A percentile compares a stretch with the other conserved stretches of the same genome.
Conservation (phyloP, 176 grass and related monocot species). For the Lolium rigidum region DNA sequence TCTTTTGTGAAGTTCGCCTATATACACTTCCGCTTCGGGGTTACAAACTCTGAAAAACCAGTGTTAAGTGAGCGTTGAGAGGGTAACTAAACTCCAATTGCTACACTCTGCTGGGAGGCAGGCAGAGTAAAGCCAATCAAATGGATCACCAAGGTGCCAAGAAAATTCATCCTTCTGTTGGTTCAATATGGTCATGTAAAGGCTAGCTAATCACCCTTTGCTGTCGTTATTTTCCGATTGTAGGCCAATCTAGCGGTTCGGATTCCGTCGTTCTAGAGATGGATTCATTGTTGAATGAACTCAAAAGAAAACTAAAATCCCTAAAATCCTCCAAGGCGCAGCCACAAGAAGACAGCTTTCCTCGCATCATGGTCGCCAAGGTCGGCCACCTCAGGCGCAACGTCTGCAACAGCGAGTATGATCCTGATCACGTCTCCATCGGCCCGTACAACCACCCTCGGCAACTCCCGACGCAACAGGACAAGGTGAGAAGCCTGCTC, state of each 20-base stretch:
- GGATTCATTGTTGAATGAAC: background rate
- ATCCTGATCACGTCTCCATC: constrained; percentile 23
- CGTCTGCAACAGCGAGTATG: background rate
- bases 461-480: background rate
- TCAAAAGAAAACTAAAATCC: background rate
- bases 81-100: background rate
- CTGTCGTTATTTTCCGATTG: background rate
- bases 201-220: no score
- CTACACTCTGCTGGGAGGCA: background rate
- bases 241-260: background rate
- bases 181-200: no score
- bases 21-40: no score
- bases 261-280: background rate
- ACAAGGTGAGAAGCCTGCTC: background rate
- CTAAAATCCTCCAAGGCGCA: background rate
- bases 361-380: background rate
- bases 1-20: no score
- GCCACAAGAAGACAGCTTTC: background rate
- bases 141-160: no score
- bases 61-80: background rate
- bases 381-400: background rate
- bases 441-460: constrained; percentile 27
- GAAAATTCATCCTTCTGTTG: no score
- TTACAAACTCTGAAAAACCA: background rate
- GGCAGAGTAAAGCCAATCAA: background rate